Evolutionary conservation across 2,329 filamentous ascomycete species (phyloP), one percentile per base, ranked within the genome.

Genomic region (Aureobasidium pullulans): DNA sequence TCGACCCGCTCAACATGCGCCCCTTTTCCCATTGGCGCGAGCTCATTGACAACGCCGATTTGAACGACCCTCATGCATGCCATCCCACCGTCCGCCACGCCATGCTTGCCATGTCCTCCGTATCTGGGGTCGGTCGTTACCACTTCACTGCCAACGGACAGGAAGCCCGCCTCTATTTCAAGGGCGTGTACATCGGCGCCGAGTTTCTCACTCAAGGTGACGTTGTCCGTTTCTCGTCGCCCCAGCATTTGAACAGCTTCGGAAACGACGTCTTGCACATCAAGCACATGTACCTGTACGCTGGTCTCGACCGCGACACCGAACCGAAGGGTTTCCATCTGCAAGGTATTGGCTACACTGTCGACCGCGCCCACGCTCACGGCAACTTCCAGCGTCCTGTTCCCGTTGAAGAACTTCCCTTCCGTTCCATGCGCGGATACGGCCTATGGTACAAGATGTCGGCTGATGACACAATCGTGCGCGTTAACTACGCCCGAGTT

Each of bases 171-270:
- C 73, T 86, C n/a, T 77, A 75, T 56, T 79, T 76, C 60, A 74
- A 76, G 50, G 82, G 79, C 0, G 74, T 84, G 6, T 85, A 78
- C 62, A 67, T 86, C 2, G 83, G 84, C 0, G 66, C 78, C 3
- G 84, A 86, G 65, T 70, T 84, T 32, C 66, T 85, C 10, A 71
- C 75, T 5, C 67, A 79, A 4, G 81, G 81, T 1, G 84, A 86
- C 61, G 70, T 74, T 0, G 76, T 85, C 2, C 79, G 82, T 5
- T 67, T 86, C 8, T 60, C 70, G 0, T 72, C 70, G 1, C 43
- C 23, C 28, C 7, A 16, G 2, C 31, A 39, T 23, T 23, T 15
- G 23, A 40, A 57, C 42, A 46, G 31, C 40, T n/a, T 23, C 10
- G 2, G 65, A 65, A 57, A 29, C 42, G 43, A 53, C n/a, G 44